Evolutionary conservation across 2,329 filamentous ascomycete genomes (phyloP).

Genomic region (Paraphoma sp.): DNA sequence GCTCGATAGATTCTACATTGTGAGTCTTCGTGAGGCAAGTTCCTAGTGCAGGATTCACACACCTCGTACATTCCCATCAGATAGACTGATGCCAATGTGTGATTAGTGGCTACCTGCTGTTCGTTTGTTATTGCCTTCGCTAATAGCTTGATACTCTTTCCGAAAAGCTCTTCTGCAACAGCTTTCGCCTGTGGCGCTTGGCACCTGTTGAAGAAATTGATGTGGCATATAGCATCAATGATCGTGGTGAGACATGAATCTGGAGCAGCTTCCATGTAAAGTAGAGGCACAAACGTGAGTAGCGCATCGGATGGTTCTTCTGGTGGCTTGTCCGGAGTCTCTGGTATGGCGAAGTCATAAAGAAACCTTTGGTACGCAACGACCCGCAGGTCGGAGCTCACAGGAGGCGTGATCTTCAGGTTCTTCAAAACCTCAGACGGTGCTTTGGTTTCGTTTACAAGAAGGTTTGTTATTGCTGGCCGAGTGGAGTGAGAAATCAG

Average conservation of each 20-base stretch:
- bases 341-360: slow-evolving; percentile 38
- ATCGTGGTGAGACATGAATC: slow-evolving; percentile 31
- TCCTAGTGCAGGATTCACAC: neutral
- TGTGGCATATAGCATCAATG: slow-evolving; percentile 34
- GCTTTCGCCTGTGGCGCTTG: slow-evolving; percentile 27
- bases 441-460: no score
- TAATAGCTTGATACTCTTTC: slow-evolving; percentile 28
- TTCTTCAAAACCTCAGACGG: slow-evolving; percentile 1
- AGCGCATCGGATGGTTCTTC: slow-evolving; percentile 30
- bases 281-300: slow-evolving; percentile 33
- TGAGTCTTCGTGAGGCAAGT: neutral
- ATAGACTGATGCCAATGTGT: slow-evolving; percentile 34
- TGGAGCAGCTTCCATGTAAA: slow-evolving; percentile 27
- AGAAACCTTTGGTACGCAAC: slow-evolving; percentile 40
- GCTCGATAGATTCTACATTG: slow-evolving; percentile 29
- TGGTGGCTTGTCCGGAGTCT: slow-evolving; percentile 19
- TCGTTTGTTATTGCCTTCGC: slow-evolving; percentile 32
- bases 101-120: slow-evolving; percentile 25
- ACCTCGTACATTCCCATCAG: slow-evolving; percentile 41
- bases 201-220: slow-evolving; percentile 36
- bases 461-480: no score
- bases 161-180: slow-evolving; percentile 31
- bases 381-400: slow-evolving; percentile 25
- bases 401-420: slow-evolving; percentile 16
- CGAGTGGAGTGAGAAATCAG: no score